Evolutionary conservation across 441 rosid species (phyloP).

Genomic region (Euphorbia corollata): DNA sequence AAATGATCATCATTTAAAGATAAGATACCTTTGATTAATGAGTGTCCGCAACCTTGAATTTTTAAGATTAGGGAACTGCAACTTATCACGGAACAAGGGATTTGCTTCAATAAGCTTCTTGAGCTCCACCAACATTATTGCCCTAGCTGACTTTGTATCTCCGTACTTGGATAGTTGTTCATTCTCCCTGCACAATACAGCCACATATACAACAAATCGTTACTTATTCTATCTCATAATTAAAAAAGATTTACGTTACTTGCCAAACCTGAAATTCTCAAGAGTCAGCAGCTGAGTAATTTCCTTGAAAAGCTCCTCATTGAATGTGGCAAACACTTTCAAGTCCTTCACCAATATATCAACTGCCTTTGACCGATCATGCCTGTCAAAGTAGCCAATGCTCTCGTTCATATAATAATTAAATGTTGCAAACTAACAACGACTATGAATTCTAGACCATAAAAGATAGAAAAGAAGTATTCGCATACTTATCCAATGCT

Average conservation of each 20-base stretch:
- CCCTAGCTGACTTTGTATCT: conserved; percentile 75
- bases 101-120: conserved; percentile 80
- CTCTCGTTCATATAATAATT: conserved; percentile 9
- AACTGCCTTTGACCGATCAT: conserved; percentile 94
- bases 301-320: conserved; percentile 95
- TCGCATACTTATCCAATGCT: conserved; percentile 84
- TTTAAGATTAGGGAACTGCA: conserved; percentile 70
- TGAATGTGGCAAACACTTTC: conserved; percentile 90
- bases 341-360: conserved; percentile 87
- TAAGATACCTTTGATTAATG: conserved; percentile 64
- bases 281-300: conserved; percentile 87
- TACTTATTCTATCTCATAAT: not conserved
- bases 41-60: conserved; percentile 68
- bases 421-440: not conserved
- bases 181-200: conserved; percentile 55
- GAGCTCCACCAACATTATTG: conserved; percentile 66
- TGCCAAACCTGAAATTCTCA: conserved; percentile 73
- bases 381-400: conserved; percentile 37
- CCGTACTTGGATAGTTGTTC: conserved; percentile 95
- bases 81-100: conserved; percentile 78
- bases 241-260: conserved; percentile 7
- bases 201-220: conserved; percentile 16
- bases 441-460: no score
- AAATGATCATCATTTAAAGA: not conserved
- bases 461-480: no score